Percentiles rank a stretch among this genome's conserved stretches.
Conservation (phyloP, 2,329 filamentous ascomycete genomes). For the Scleromitrula shiraiana region DNA sequence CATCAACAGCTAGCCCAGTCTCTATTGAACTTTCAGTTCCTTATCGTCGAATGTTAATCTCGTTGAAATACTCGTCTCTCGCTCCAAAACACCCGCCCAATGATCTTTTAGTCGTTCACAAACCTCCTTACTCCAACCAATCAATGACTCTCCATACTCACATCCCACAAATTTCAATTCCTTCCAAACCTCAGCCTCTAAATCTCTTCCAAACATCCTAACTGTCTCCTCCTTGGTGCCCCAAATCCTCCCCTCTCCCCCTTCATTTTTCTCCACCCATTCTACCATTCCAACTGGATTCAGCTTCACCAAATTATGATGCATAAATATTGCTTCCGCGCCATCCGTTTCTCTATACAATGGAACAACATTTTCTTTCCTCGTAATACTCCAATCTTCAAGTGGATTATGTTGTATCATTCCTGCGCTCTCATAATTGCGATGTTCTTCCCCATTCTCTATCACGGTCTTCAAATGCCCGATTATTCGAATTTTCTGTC, state of each 20-base stretch:
- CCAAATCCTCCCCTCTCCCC: slow-evolving; percentile 4
- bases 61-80: neutral
- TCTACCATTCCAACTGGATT: neutral
- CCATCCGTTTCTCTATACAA: neutral
- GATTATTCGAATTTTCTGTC: neutral
- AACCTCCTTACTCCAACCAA: neutral
- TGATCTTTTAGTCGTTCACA: neutral
- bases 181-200: slow-evolving; percentile 9
- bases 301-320: slow-evolving; percentile 8
- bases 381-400: neutral
- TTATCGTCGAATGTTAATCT: neutral
- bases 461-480: neutral
- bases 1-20: neutral
- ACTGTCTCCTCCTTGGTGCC: neutral
- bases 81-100: neutral
- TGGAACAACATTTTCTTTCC: neutral
- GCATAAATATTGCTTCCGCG: slow-evolving; percentile 1
- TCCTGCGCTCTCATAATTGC: neutral
- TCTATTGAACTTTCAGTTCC: neutral
- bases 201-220: neutral
- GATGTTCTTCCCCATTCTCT: neutral
- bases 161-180: slow-evolving; percentile 4
- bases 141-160: neutral
- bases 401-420: slow-evolving; percentile 6
- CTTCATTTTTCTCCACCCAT: neutral